A percentile compares a stretch with the other conserved stretches of the same genome.
Conservation (phyloP, 257 asterid species). For the Thymus quinquecostatus region DNA sequence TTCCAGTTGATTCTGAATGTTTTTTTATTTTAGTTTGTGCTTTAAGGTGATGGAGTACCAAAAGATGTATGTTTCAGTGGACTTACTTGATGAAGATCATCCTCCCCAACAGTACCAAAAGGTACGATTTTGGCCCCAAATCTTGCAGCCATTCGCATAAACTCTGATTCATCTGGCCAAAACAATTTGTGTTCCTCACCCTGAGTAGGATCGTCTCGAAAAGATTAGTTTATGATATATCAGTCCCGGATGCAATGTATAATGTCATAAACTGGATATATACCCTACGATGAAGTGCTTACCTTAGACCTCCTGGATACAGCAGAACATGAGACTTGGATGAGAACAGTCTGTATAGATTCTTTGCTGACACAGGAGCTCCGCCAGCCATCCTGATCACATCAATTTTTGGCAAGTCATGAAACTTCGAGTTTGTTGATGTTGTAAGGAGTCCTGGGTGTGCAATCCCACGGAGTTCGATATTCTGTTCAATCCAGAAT, state of each 20-base stretch:
- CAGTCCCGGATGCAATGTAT: neutral
- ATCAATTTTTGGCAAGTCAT: neutral
- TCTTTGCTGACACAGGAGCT: conserved; percentile 23
- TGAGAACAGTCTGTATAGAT: conserved; percentile 21
- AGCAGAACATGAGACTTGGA: conserved; percentile 27
- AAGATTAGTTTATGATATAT: neutral
- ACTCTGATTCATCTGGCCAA: conserved; percentile 31
- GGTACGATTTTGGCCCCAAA: conserved; percentile 33
- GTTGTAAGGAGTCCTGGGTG: conserved; percentile 12
- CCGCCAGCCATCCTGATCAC: conserved; percentile 12
- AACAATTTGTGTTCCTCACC: conserved; percentile 23
- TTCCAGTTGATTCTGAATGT: too few species aligned
- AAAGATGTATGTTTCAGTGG: neutral
- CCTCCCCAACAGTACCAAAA: conserved; percentile 32
- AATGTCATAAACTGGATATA: neutral
- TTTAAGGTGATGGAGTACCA: neutral
- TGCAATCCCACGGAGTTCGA: conserved; percentile 11
- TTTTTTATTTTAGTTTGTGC: too few species aligned
- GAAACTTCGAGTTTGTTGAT: neutral
- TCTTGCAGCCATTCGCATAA: conserved; percentile 30
- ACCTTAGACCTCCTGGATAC: conserved; percentile 30
- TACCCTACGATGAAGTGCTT: conserved; percentile 30
- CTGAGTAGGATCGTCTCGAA: neutral
- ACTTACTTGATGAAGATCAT: conserved; percentile 29
- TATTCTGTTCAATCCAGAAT: conserved; percentile 12